A percentile compares a stretch with the other conserved stretches of the same genome.
These are phyloP conservation scores for Thermothelomyces thermophilus DNA, from an alignment of 2,329 filamentous ascomycete species.

Conservation along the genomic window DNA sequence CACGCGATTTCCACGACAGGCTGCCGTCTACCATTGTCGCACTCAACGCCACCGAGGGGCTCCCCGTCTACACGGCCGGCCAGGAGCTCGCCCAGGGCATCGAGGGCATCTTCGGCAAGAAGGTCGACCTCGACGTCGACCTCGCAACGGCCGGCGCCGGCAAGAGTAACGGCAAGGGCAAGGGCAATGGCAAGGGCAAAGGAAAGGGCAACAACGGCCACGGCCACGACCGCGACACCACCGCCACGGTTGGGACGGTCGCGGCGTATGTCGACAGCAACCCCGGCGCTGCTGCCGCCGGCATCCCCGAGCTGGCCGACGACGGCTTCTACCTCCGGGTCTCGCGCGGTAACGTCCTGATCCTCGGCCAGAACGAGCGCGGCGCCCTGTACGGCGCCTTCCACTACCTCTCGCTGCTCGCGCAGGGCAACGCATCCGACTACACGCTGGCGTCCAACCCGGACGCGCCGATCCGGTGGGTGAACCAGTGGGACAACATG, in stretches of 20 bases:
- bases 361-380: constrained; percentile 59
- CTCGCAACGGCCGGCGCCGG: too few relatives aligned
- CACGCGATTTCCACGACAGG: constrained; percentile 16
- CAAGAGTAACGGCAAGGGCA: too few relatives aligned
- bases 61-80: constrained; percentile 54
- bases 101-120: constrained; percentile 47
- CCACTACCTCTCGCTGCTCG: constrained; percentile 60
- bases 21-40: constrained; percentile 23
- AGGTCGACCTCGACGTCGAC: constrained; percentile 29
- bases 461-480: constrained; percentile 58
- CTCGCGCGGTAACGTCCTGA: constrained; percentile 41
- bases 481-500: constrained; percentile 69
- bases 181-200: neutral
- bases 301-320: constrained; percentile 37
- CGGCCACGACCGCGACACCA: constrained; percentile 6
- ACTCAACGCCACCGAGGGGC: constrained; percentile 43
- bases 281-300: constrained; percentile 20
- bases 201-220: too few relatives aligned
- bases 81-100: constrained; percentile 54
- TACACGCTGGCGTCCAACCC: constrained; percentile 48
- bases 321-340: constrained; percentile 58
- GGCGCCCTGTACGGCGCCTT: constrained; percentile 64
- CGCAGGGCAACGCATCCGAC: constrained; percentile 48
- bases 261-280: constrained; percentile 35
- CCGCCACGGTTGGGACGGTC: constrained; percentile 44